Conservation (phyloP, 306 rosid species). For the Quercus gilva region DNA sequence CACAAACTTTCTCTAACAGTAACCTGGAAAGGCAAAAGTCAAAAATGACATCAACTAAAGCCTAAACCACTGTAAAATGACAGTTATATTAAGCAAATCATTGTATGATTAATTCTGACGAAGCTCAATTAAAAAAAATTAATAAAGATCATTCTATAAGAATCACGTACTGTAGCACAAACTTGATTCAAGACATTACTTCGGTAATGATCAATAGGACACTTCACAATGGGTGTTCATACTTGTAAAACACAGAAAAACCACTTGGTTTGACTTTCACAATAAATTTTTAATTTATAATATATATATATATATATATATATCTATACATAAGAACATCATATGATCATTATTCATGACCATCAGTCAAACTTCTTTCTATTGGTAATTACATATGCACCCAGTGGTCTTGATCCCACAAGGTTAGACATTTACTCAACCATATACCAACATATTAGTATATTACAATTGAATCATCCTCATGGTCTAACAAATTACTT, state of each 20-base stretch:
- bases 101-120: neutral
- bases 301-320: neutral
- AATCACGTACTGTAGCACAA: too few species aligned
- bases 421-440: too few species aligned
- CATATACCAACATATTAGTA: neutral
- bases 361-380: too few species aligned
- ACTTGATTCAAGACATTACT: too few species aligned
- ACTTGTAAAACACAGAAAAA: neutral
- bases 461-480: constrained; percentile 15
- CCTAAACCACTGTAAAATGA: constrained; percentile 8
- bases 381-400: too few species aligned
- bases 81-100: neutral
- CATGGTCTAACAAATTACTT: constrained; percentile 11
- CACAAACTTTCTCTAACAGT: constrained; percentile 67
- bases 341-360: neutral
- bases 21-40: constrained; percentile 53
- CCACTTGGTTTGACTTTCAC: neutral
- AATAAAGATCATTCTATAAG: too few species aligned
- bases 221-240: neutral
- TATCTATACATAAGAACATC: neutral
- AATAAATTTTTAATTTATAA: neutral
- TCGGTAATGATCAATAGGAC: too few species aligned
- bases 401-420: too few species aligned
- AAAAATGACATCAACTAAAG: constrained; percentile 26
- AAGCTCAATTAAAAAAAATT: too few species aligned